Conservation (phyloP, 2,329 filamentous ascomycete genomes). For the Pezicula neosporulosa region DNA sequence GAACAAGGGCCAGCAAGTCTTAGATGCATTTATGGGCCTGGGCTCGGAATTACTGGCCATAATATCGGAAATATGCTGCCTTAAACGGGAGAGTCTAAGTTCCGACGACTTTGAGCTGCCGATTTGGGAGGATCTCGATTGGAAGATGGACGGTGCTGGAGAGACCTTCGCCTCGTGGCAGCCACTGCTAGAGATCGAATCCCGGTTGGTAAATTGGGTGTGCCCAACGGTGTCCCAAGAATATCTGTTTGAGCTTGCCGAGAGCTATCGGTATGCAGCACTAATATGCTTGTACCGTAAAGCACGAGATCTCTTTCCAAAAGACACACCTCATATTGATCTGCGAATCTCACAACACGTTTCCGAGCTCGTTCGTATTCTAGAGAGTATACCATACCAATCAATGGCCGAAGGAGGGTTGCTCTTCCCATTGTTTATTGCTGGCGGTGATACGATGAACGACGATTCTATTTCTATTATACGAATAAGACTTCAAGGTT, state of each 20-base stretch:
- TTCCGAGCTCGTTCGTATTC: background rate
- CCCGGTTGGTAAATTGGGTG: conserved; percentile 3
- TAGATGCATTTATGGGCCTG: conserved; percentile 12
- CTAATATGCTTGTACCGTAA: conserved; percentile 8
- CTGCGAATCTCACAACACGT: background rate
- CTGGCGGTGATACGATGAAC: conserved; percentile 8
- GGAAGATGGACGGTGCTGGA: background rate
- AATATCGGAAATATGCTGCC: conserved; percentile 3
- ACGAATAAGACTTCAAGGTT: background rate
- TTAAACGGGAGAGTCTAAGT: background rate
- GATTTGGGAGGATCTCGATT: background rate
- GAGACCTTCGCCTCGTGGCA: background rate
- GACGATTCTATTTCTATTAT: conserved; percentile 4
- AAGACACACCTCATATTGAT: background rate
- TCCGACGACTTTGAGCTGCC: background rate
- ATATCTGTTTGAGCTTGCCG: conserved; percentile 3
- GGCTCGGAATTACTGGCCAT: conserved; percentile 7
- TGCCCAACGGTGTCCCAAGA: conserved; percentile 1
- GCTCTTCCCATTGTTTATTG: conserved; percentile 10
- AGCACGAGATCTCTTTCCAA: conserved; percentile 2
- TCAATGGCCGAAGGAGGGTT: conserved; percentile 7
- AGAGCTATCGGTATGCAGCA: conserved; percentile 7
- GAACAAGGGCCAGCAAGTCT: background rate
- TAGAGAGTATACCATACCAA: background rate
- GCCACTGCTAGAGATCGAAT: background rate